Base-by-base conservation (phyloP, 208 protist genomes). In the Acanthamoeba polyphaga region DNA sequence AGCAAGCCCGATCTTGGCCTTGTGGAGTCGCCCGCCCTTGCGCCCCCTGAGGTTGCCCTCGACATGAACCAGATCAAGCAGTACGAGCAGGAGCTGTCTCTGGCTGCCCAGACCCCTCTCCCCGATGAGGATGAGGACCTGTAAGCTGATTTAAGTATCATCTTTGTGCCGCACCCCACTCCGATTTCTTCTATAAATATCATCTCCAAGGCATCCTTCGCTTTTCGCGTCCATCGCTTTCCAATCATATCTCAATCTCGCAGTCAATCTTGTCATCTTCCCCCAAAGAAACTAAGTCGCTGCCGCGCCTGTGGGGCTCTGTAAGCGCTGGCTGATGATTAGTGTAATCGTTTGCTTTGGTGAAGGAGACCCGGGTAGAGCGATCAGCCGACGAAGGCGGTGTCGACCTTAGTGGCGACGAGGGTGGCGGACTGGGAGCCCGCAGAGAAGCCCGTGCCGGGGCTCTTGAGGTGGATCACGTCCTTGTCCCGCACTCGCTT, bases 71-170 rank as follows among this genome's bases (percentile, higher is more conserved):
- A 96, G 70, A 96, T 98, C 93, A 34, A 49, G 55, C 93, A 97
- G 92, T 98, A 99, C 78, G 97, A 99, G 95, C 95, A 97, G 78
- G 98, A 99, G 96, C 97, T 99, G n/a, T 89, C 92, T 24, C 97
- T 96, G 22, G 98, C 98, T 74, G 97, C 98, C 95, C 97, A 96
- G 66, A 97, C 98, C 46, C 98, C 98, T 62, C 97, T 99, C 64
- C 99, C 98, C 76, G 99, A 99, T 96, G 98, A 99, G 78, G 99
- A 99, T 84, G 98, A 98, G 70, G 91, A 94, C 60, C 49, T 88
- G 80, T 88, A 88, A 88, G 80, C 51, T 43, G 80, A 64, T 88
- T 88, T 88, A 88, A 88, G 80, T 88, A 38, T 88, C 32, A n/a
- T n/a, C 80, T 46, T 88, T 82, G 64, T n/a, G 4, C 10, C 29